Percentiles rank a stretch among this genome's conserved stretches.
phyloP scores from a whole-genome alignment of 2,329 filamentous ascomycete genomes.

The Sclerotinia glacialis region DNA sequence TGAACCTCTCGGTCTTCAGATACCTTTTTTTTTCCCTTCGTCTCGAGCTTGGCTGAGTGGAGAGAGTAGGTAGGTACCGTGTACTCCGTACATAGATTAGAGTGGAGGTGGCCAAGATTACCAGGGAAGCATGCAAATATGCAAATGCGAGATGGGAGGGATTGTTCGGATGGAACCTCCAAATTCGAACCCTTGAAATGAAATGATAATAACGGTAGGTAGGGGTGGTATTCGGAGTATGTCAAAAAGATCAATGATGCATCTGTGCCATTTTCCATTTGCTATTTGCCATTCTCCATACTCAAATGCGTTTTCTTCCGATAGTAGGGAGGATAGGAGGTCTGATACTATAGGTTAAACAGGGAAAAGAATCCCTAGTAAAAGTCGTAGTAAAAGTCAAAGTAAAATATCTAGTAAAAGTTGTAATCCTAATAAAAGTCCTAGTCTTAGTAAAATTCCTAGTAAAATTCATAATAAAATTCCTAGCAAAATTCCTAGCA shows the following conservation, averaged over 20 bases:
- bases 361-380: not conserved
- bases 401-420: too few relatives aligned
- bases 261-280: conserved; percentile 2
- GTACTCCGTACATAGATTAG: too few relatives aligned
- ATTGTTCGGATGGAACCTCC: conserved; percentile 6
- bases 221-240: not conserved
- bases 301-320: not conserved
- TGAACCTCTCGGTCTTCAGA: not conserved
- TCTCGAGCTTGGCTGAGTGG: conserved; percentile 10
- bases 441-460: too few relatives aligned
- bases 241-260: conserved; percentile 13
- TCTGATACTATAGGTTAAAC: too few relatives aligned
- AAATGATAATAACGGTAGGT: conserved; percentile 7
- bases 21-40: not conserved
- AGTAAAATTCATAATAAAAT: too few relatives aligned
- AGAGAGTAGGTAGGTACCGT: too few relatives aligned
- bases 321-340: not conserved
- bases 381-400: too few relatives aligned
- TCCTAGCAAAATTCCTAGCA: too few relatives aligned
- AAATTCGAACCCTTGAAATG: conserved; percentile 7
- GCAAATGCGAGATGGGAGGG: conserved; percentile 8
- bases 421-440: too few relatives aligned
- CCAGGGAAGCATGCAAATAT: conserved; percentile 3
- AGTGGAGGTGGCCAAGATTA: conserved; percentile 13
- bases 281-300: too few relatives aligned